Evolutionary conservation across 805 yeast species (phyloP).

Genomic region (Geotrichum ghanense): DNA sequence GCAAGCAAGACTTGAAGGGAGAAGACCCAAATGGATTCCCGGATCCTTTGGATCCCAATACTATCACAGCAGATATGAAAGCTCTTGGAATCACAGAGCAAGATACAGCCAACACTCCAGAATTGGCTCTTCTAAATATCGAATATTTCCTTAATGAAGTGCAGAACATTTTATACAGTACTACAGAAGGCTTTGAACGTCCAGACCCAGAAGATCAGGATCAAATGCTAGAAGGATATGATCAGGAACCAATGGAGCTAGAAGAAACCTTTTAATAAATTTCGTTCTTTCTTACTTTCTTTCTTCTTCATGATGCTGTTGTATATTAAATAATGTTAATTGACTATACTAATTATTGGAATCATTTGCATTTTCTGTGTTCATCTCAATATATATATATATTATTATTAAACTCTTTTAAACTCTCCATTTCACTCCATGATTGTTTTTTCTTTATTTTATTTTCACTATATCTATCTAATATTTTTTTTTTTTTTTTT

Average conservation of each 20-base stretch:
- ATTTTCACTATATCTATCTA: background rate
- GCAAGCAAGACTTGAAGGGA: slow-evolving; percentile 24
- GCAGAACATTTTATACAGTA: slow-evolving; percentile 65
- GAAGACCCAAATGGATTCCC: slow-evolving; percentile 17
- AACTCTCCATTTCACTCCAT: no score
- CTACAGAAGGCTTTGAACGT: slow-evolving; percentile 74
- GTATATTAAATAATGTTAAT: no score
- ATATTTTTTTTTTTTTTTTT: background rate
- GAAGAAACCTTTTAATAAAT: background rate
- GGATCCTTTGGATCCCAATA: background rate
- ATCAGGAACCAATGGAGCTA: background rate
- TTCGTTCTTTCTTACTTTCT: no score
- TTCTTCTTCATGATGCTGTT: no score
- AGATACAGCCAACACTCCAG: slow-evolving; percentile 4
- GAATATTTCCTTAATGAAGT: slow-evolving; percentile 43
- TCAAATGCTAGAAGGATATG: background rate
- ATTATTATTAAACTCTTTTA: no score
- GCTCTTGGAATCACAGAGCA: slow-evolving; percentile 2
- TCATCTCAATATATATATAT: no score
- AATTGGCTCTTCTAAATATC: slow-evolving; percentile 6
- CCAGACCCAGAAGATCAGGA: slow-evolving; percentile 29
- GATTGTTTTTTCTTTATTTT: no score
- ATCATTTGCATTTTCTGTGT: no score
- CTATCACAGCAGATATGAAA: background rate
- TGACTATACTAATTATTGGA: no score